Conservation (phyloP, 2,329 filamentous ascomycete genomes). For the Botrytis medusae region DNA sequence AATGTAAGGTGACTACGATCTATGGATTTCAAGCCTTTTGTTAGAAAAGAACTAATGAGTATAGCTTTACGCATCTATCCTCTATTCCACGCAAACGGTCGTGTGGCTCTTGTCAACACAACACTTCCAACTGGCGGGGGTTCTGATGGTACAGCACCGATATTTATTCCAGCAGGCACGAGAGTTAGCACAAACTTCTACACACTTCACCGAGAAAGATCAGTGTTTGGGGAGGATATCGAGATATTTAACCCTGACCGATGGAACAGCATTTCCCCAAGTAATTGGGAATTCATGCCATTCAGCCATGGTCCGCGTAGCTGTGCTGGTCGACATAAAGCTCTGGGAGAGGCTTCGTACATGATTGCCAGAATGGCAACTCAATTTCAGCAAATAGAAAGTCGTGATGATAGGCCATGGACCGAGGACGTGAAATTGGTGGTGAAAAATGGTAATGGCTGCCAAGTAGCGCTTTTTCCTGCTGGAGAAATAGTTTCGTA, state of each 20-base stretch:
- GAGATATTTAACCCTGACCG: conserved; percentile 71
- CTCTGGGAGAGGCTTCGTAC: conserved; percentile 26
- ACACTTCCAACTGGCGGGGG: conserved; percentile 28
- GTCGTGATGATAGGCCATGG: conserved; percentile 19
- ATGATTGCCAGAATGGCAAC: conserved; percentile 24
- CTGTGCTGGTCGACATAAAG: conserved; percentile 57
- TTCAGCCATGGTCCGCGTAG: conserved; percentile 69
- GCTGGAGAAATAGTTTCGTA: not conserved
- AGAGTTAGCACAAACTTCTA: conserved; percentile 15
- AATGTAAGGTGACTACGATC: not conserved
- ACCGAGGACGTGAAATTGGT: conserved; percentile 19
- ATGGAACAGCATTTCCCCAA: conserved; percentile 64
- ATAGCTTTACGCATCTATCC: conserved; percentile 31
- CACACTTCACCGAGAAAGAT: conserved; percentile 8
- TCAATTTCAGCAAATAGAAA: conserved; percentile 23
- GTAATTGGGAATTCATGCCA: conserved; percentile 62
- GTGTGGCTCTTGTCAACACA: conserved; percentile 24
- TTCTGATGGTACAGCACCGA: conserved; percentile 21
- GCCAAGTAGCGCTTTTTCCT: not conserved
- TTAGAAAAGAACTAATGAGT: not conserved
- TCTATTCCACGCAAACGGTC: conserved; percentile 27
- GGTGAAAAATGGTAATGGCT: conserved; percentile 21
- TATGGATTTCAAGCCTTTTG: fast-evolving
- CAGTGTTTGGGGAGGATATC: conserved; percentile 67
- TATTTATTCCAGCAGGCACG: conserved; percentile 25